phyloP scores from a whole-genome alignment of 306 rosid genomes.

The Begonia masoniana region DNA sequence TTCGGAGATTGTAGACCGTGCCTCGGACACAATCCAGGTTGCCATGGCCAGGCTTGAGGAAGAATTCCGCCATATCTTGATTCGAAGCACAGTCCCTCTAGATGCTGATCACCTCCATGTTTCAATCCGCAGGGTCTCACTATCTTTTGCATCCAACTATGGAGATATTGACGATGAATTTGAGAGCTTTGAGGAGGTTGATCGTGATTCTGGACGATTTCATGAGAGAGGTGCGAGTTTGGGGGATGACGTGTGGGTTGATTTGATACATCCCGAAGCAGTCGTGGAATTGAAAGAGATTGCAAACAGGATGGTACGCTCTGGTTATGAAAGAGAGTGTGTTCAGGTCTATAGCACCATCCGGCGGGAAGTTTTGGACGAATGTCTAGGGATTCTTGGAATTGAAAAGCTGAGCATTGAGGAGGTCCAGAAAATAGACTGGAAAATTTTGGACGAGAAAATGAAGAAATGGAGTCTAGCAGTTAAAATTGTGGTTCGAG shows the following conservation, averaged over 20 bases:
- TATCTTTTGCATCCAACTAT: constrained; percentile 52
- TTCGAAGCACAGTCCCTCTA: constrained; percentile 61
- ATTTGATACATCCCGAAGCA: constrained; percentile 69
- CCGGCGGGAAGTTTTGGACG: constrained; percentile 85
- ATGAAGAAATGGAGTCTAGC: constrained; percentile 97
- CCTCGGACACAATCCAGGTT: constrained; percentile 71
- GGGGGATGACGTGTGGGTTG: constrained; percentile 51
- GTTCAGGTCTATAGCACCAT: constrained; percentile 71
- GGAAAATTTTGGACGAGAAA: constrained; percentile 79
- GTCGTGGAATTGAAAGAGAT: constrained; percentile 63
- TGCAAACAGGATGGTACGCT: constrained; percentile 64
- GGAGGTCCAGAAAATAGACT: constrained; percentile 78
- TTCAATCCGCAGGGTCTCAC: constrained; percentile 51
- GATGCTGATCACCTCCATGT: constrained; percentile 60
- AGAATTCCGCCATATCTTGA: constrained; percentile 65
- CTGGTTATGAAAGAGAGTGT: constrained; percentile 86
- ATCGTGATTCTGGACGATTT: constrained; percentile 33
- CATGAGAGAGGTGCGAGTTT: constrained; percentile 69
- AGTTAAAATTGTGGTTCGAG: constrained; percentile 53
- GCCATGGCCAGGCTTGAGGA: constrained; percentile 91
- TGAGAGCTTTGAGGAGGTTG: constrained; percentile 55
- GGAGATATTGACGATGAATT: constrained; percentile 41
- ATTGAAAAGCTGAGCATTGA: constrained; percentile 84
- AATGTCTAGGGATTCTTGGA: constrained; percentile 61
- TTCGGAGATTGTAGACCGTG: constrained; percentile 42